phyloP scores from a whole-genome alignment of 805 yeast species.

The Monosporozyma servazzii region DNA sequence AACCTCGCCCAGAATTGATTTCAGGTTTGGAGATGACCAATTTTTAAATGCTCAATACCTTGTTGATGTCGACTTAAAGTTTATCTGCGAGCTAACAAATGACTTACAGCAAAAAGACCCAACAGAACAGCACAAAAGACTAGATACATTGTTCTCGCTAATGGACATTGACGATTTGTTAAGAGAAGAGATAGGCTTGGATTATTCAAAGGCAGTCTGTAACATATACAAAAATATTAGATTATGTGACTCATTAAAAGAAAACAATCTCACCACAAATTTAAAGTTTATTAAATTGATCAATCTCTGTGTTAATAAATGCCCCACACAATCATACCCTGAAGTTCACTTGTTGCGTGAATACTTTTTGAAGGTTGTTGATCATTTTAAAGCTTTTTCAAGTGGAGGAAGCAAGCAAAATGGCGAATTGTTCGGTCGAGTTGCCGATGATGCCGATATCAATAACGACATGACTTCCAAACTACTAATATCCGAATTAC shows the following conservation, averaged over 20 bases:
- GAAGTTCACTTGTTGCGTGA: slow-evolving; percentile 3
- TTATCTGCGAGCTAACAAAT: neutral
- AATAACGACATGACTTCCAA: neutral
- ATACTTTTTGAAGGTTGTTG: slow-evolving; percentile 7
- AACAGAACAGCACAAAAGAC: slow-evolving; percentile 8
- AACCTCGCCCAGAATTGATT: neutral
- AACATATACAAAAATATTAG: slow-evolving; percentile 6
- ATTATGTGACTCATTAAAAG: slow-evolving; percentile 7
- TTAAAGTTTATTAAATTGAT: slow-evolving; percentile 16
- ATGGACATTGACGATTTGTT: slow-evolving; percentile 14
- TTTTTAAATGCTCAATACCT: neutral
- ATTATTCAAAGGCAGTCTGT: slow-evolving; percentile 10
- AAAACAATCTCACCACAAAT: slow-evolving; percentile 8
- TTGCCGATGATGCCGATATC: neutral
- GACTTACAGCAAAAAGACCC: neutral
- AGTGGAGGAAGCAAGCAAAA: neutral
- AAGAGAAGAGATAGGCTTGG: slow-evolving; percentile 14
- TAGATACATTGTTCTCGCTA: slow-evolving; percentile 17
- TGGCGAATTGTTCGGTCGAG: neutral
- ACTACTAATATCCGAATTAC: slow-evolving; percentile 9
- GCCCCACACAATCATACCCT: slow-evolving; percentile 10
- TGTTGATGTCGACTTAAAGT: slow-evolving; percentile 1
- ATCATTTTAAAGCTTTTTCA: neutral
- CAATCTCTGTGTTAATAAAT: slow-evolving; percentile 13
- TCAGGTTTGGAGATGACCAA: neutral